Base-by-base conservation (phyloP, 73 alveolate genomes). In the Stentor coeruleus region DNA sequence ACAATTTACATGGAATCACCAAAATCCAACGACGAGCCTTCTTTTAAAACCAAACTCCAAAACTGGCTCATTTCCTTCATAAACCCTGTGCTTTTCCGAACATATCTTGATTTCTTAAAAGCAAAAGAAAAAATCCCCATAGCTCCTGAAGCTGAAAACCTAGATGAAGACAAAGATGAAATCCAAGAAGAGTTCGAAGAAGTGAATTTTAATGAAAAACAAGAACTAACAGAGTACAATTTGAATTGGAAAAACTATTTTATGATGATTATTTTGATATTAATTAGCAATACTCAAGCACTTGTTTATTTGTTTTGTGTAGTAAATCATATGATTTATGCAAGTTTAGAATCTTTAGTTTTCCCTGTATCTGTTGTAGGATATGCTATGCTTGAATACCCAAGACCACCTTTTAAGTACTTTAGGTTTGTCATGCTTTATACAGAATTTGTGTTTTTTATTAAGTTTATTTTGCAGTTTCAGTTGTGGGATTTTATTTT, bases 371-470 rank as follows among this genome's bases (percentile, higher is more conserved):
- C 82, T 20, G 90, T 90, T 0, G 76, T 90, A 35, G 89, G 90
- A 3, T 86, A 73, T 76, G 96, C 93, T 0, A 42, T 90, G 40
- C 81, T 90, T 76, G 96, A 90, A 66, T 87, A 90, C 60, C 82
- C 91, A 3, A 57, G 87, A 28, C 96, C 96, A 3, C 73, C 85
- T 26, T 76, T 73, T 39, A 58, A 55, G 59, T 87, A 73, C 59
- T 90, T 91, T 90, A 73, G 77, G 59, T 36, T 73, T n/a, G 79
- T 90, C 15, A 15, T 86, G 3, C 57, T 83, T 42, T 90, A 90
- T 66, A 76, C 96, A 3, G 93, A 82, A 41, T 30, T 76, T 30
- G 82, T 90, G 1, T 74, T 90, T 41, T 33, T 90, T 79, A 42
- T 90, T 28, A 87, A 90, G 76, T 90, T 86, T 83, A 40, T 82